A percentile compares a stretch with the other conserved stretches of the same genome.
Conservation (phyloP, 768 basidiomycete genomes). For the Lentinula edodes region DNA sequence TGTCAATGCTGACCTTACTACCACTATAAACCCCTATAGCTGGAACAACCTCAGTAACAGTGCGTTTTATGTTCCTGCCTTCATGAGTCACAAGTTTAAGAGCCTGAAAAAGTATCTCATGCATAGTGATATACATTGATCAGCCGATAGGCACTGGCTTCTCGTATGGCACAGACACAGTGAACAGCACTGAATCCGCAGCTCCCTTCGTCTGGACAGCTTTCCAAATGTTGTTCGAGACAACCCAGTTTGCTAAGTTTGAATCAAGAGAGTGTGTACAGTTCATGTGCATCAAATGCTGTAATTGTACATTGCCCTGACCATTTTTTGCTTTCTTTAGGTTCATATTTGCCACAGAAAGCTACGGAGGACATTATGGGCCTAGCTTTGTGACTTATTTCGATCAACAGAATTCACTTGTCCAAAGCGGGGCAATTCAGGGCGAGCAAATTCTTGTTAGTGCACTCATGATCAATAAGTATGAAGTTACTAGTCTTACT, state of each 20-base stretch:
- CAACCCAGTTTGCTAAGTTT: constrained; percentile 43
- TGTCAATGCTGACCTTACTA: constrained; percentile 52
- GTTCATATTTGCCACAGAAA: constrained; percentile 61
- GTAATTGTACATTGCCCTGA: not conserved
- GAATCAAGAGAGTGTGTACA: constrained; percentile 43
- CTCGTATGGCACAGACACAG: constrained; percentile 50
- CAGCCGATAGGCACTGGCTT: constrained; percentile 66
- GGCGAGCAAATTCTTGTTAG: constrained; percentile 51
- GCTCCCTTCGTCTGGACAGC: constrained; percentile 56
- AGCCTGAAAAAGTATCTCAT: not conserved
- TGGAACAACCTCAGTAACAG: constrained; percentile 70
- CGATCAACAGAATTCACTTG: constrained; percentile 53
- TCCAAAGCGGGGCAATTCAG: constrained; percentile 33
- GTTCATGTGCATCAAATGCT: not conserved
- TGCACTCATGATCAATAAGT: constrained; percentile 63
- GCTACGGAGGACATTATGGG: constrained; percentile 66
- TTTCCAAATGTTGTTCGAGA: constrained; percentile 61
- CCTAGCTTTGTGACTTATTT: constrained; percentile 62
- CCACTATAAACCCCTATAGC: constrained; percentile 56
- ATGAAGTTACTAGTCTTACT: not conserved
- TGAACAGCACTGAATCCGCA: constrained; percentile 54
- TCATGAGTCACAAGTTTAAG: not conserved
- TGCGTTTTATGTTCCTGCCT: constrained; percentile 20
- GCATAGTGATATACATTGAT: constrained; percentile 62
- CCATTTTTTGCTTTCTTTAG: constrained; percentile 19